Evolutionary conservation across 805 yeast species (phyloP).

Genomic region (Lipomyces lipofer): DNA sequence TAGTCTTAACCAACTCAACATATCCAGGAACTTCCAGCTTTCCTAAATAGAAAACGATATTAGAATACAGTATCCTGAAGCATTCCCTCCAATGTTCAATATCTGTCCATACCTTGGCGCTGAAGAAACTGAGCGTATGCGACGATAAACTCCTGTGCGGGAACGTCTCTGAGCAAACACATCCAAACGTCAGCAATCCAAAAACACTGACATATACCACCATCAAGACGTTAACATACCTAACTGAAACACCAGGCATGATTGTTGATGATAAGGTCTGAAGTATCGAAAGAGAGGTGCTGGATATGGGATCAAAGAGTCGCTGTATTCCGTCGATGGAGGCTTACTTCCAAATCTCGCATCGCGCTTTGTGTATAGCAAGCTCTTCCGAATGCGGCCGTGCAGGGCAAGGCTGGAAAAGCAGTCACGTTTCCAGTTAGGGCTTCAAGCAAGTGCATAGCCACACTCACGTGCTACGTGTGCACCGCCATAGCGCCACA

Average conservation of each 20-base stretch:
- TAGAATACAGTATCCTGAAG: not conserved
- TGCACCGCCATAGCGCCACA: too few relatives aligned
- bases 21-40: conserved; percentile 99
- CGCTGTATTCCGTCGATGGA: too few relatives aligned
- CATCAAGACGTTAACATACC: conserved; percentile 59
- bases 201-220: not conserved
- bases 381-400: too few relatives aligned
- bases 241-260: conserved; percentile 98
- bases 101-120: conserved; percentile 87
- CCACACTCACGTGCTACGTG: too few relatives aligned
- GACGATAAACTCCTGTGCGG: conserved; percentile 99
- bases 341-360: too few relatives aligned
- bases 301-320: too few relatives aligned
- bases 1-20: conserved; percentile 99
- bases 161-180: conserved; percentile 83
- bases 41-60: conserved; percentile 37
- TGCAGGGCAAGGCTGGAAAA: too few relatives aligned
- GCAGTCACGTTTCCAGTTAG: too few relatives aligned
- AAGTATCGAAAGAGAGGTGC: too few relatives aligned
- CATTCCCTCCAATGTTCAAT: not conserved
- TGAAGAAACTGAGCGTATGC: conserved; percentile 99
- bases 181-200: not conserved
- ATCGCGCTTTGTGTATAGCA: too few relatives aligned
- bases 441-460: too few relatives aligned
- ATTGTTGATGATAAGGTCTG: conserved; percentile 6